Evolutionary conservation across 441 rosid genomes (phyloP).

Genomic region (Mallotus repandus): DNA sequence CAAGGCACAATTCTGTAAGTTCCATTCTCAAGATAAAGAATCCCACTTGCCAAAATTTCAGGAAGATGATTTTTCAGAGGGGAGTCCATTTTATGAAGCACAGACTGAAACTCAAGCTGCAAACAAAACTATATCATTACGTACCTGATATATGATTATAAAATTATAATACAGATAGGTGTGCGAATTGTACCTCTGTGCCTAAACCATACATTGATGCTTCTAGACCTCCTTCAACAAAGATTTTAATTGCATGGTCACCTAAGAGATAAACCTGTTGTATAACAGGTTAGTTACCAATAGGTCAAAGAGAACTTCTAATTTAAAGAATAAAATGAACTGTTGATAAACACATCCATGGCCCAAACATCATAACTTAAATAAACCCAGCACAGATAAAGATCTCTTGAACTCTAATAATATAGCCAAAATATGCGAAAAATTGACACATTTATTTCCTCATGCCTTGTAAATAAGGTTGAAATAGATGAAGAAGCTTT

Average conservation of each 20-base stretch:
- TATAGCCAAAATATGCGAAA: background rate
- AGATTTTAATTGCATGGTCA: slow-evolving; percentile 73
- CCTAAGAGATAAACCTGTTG: slow-evolving; percentile 80
- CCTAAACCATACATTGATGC: slow-evolving; percentile 79
- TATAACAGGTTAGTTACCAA: slow-evolving; percentile 25
- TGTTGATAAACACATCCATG: background rate
- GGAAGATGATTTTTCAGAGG: slow-evolving; percentile 69
- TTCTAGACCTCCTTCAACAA: slow-evolving; percentile 88
- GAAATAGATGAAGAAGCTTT: slow-evolving; percentile 1
- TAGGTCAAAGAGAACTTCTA: slow-evolving; percentile 9
- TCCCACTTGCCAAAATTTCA: slow-evolving; percentile 78
- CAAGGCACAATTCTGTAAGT: slow-evolving; percentile 62
- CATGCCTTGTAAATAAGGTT: background rate
- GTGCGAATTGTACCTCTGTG: slow-evolving; percentile 60
- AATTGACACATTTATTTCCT: slow-evolving; percentile 5
- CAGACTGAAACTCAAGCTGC: slow-evolving; percentile 86
- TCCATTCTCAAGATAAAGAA: slow-evolving; percentile 69
- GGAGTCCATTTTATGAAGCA: slow-evolving; percentile 48
- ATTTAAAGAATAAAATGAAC: background rate
- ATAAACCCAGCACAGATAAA: background rate
- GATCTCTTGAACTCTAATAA: background rate
- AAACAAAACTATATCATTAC: slow-evolving; percentile 9
- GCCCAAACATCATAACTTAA: background rate
- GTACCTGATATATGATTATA: background rate
- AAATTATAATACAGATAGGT: background rate